Base-by-base conservation (phyloP, 257 asterid genomes). In the Striga asiatica region DNA sequence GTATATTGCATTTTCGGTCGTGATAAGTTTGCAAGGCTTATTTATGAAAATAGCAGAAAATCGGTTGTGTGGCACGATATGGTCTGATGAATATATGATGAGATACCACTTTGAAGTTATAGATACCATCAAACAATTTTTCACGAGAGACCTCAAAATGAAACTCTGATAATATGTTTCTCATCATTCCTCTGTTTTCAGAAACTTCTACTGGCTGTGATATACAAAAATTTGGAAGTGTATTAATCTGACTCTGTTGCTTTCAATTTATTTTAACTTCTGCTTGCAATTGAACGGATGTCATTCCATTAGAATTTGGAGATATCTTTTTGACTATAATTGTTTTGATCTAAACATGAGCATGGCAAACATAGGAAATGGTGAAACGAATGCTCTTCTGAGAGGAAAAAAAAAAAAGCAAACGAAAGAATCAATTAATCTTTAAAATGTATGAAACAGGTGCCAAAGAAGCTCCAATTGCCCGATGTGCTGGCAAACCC, bases 401-500 rank as follows among this genome's bases (percentile, higher is more conserved):
- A n/a, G n/a, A n/a, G n/a, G n/a, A n/a, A n/a, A n/a, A n/a, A n/a
- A n/a, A n/a, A n/a, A n/a, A n/a, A n/a, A n/a, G n/a, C n/a, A n/a
- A n/a, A n/a, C n/a, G n/a, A n/a, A n/a, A n/a, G n/a, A n/a, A n/a
- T n/a, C n/a, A n/a, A n/a, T n/a, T n/a, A n/a, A n/a, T n/a, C n/a
- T n/a, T n/a, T 67, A 55, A 29, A 58, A 11, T 73, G 39, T 43
- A 50, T 56, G 43, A 54, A 39, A 56, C 70, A 91, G 98, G 98
- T 87, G 96, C 61, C 95, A 91, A 59, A 80, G 98, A 72, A 91
- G 98, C 73, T 91, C 98, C 50, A 78, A 77, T 46, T 91, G 98
- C 71, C 96, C 98, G 48, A 91, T 91, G 98, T 91, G 98, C 66
- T 91, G 94, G 96, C 96, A 78, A 74, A 21, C 71, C 56, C 67